Percentiles rank a stretch among this genome's conserved stretches.
Evolutionary conservation across 768 basidiomycete species (phyloP).

Genomic region (Rhizopogon vinicolor): DNA sequence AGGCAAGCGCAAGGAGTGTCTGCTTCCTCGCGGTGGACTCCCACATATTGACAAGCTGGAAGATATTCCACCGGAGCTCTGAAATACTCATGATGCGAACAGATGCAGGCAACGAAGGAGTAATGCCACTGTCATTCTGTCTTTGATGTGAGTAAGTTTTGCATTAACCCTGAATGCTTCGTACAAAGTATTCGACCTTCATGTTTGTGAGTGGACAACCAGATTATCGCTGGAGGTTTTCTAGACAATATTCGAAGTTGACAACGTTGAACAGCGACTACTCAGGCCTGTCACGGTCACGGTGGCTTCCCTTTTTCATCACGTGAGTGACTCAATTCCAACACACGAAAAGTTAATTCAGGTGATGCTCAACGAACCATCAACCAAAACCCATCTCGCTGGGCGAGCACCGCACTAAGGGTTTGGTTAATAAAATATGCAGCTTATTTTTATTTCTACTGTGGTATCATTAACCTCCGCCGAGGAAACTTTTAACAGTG

Average conservation of each 20-base stretch:
- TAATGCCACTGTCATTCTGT: not conserved
- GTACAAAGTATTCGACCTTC: not conserved
- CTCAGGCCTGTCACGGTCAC: too few species aligned
- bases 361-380: too few species aligned
- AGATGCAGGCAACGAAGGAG: not conserved
- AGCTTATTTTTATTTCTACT: conserved; percentile 13
- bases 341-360: not conserved
- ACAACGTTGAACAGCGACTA: too few species aligned
- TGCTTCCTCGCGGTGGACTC: too few species aligned
- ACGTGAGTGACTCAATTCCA: not conserved
- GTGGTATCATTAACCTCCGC: too few species aligned
- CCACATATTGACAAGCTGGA: not conserved
- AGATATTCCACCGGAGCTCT: not conserved
- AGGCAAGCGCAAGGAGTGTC: not conserved
- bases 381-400: conserved; percentile 1
- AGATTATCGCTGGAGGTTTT: too few species aligned
- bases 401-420: conserved; percentile 1
- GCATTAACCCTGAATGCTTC: not conserved
- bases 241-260: too few species aligned
- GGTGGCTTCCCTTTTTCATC: not conserved
- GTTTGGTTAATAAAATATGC: conserved; percentile 8
- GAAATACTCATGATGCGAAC: not conserved
- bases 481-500: too few species aligned
- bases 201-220: not conserved
- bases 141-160: not conserved